These are phyloP conservation scores for Rhazya stricta DNA, from an alignment of 257 asterid species.

Conservation along the genomic window DNA sequence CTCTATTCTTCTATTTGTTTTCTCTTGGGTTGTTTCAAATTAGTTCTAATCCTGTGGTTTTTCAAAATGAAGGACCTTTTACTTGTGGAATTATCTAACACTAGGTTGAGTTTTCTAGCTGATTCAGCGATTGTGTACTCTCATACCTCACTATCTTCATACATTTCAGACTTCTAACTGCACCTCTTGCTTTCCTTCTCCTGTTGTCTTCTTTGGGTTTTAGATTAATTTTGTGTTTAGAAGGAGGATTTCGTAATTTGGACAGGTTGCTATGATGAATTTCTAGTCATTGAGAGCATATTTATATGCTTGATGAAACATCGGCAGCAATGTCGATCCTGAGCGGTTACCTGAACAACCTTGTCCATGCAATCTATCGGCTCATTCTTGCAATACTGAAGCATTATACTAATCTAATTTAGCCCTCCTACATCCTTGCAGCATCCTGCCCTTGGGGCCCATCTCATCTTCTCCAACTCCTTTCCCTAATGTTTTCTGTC, in stretches of 20 bases:
- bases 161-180: neutral
- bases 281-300: constrained; percentile 23
- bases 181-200: neutral
- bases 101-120: neutral
- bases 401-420: neutral
- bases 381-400: neutral
- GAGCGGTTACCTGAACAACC: constrained; percentile 67
- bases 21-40: neutral
- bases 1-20: neutral
- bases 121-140: neutral
- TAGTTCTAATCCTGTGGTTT: neutral
- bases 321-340: constrained; percentile 45
- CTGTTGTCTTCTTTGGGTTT: neutral
- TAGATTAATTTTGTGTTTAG: neutral
- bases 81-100: neutral
- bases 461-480: neutral
- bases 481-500: neutral
- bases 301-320: constrained; percentile 42
- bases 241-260: neutral
- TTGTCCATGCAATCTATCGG: constrained; percentile 12
- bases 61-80: neutral
- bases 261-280: constrained; percentile 26
- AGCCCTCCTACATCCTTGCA: neutral
- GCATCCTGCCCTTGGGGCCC: too few species aligned
- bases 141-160: neutral